Percentiles rank a stretch among this genome's conserved stretches.
phyloP scores from a whole-genome alignment of 2,329 filamentous ascomycete species.

The Didymella glomerata region DNA sequence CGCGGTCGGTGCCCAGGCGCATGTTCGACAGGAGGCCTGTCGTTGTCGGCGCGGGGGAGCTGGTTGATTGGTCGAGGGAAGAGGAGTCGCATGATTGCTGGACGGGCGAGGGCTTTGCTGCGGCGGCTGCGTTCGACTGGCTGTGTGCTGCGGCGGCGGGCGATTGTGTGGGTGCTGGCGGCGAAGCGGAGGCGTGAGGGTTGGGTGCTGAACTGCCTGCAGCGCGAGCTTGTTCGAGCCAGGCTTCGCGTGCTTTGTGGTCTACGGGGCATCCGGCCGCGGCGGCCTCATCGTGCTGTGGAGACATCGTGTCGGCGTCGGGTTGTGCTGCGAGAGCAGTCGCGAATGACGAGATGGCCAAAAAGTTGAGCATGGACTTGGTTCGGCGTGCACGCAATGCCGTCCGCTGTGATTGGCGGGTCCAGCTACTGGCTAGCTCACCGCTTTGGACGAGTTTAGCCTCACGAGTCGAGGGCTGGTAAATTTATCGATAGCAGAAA shows the following conservation, averaged over 20 bases:
- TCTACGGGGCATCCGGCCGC: conserved; percentile 79
- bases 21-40: conserved; percentile 39
- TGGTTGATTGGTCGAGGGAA: conserved; percentile 43
- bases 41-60: conserved; percentile 31
- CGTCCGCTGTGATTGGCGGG: conserved; percentile 31
- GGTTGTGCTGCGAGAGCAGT: conserved; percentile 16
- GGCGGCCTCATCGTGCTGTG: conserved; percentile 41
- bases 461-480: conserved; percentile 16
- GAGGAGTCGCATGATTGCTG: conserved; percentile 52
- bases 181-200: conserved; percentile 28
- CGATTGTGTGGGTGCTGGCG: conserved; percentile 6
- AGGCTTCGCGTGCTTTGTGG: conserved; percentile 85
- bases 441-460: conserved; percentile 22
- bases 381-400: conserved; percentile 25
- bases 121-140: conserved; percentile 10
- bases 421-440: conserved; percentile 19
- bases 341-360: conserved; percentile 30
- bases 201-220: conserved; percentile 38
- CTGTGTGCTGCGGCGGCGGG: conserved; percentile 28
- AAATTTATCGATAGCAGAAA: conserved; percentile 13
- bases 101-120: conserved; percentile 30
- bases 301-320: conserved; percentile 32
- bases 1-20: conserved; percentile 56
- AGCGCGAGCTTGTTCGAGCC: conserved; percentile 75
- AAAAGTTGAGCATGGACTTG: conserved; percentile 37